Evolutionary conservation across 106 monocot species (phyloP), one percentile per base, ranked within the genome.

Genomic region (Allium sativum): DNA sequence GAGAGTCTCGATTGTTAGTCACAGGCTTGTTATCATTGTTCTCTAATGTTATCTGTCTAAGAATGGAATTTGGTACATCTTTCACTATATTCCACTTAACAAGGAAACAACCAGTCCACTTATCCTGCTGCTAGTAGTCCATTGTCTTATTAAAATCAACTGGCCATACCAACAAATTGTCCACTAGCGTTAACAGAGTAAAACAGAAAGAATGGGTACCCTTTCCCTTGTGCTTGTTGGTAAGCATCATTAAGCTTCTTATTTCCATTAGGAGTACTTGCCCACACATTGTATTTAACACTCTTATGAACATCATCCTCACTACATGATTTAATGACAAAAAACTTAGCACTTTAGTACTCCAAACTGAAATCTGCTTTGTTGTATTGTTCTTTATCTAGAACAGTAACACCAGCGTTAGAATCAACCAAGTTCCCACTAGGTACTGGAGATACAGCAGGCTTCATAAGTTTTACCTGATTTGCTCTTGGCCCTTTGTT

Each of bases 21-120:
- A 95, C 94, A 4, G 94, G 94, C 70, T 90, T 95, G 60, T 86
- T 90, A n/a, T 90, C 94, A 71, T 95, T 95, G 65, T 90, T 84
- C 59, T 95, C 94, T 9, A 95, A 56, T 15, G 69, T 81, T 21
- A 95, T 87, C 59, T 87, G 86, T 72, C 81, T 84, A 6, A 95
- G 64, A 45, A 79, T 58, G 62, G 55, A 73, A 74, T 95, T 95
- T 0, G 95, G 95, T 7, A 95, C 83, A 75, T 95, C 95, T 77
- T 95, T 90, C 14, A 95, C 73, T 70, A 95, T 82, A 62, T 95
- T 89, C 94, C 94, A 95, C 78, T 90, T 95, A 5, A 95, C 70
- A 69, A 79, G 62, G 55, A 95, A 84, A 66, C 84, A 90, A 9
- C 95, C 95, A 65, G 45, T 86, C 95, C 95, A 95, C 71, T 95